Evolutionary conservation across 1,139 yeast genomes (phyloP), one percentile per base, ranked within the genome.

Genomic region (Nakaseomyces delphensis): DNA sequence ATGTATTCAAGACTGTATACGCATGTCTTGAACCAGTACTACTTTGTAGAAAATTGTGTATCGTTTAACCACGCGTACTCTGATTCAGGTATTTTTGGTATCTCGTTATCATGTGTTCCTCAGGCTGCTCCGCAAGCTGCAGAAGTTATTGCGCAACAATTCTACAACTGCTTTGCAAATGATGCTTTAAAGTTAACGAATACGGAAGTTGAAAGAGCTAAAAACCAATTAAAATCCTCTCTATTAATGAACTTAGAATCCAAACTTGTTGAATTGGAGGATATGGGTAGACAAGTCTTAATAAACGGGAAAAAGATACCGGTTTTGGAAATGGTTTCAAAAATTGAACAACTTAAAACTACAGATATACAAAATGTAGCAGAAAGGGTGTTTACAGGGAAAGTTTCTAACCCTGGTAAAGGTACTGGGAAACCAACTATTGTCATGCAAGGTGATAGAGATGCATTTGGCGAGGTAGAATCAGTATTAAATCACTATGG

Each of bases 1-100:
- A 89, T 91, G 97, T 93, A 87, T 62, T 85, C 96, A 2, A 73
- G 98, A 47, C 75, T 93, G 24, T 91, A 87, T 67, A 86, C 96
- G 0, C 77, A 89, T 53, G 96, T 91, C 2, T 71, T 91, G 58
- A 91, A 91, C 65, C 91, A 83, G 60, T 85, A 83, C 60, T 95
- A 94, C 36, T 89, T 83, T 62, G 80, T 91, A 45, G 98, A 91
- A 59, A 83, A 83, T 56, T 87, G 96, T 61, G 71, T 79, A 54
- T 76, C 94, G 19, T 87, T 87, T 66, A 87, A 89, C 63, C 96
- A 89, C 63, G 79, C 95, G 15, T 91, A 86, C 65, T 73, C 85
- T 1, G 95, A 87, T 56, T 80, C 89, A 20, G 98, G 98, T 1
- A 67, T 91, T 46, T 87, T 91, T 62, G 98, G 98, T 18, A 79